Percentiles rank a stretch among this genome's conserved stretches.
These are phyloP conservation scores for Pythium utonaiense DNA, from an alignment of 352 stramenopile genomes.

Conservation along the genomic window DNA sequence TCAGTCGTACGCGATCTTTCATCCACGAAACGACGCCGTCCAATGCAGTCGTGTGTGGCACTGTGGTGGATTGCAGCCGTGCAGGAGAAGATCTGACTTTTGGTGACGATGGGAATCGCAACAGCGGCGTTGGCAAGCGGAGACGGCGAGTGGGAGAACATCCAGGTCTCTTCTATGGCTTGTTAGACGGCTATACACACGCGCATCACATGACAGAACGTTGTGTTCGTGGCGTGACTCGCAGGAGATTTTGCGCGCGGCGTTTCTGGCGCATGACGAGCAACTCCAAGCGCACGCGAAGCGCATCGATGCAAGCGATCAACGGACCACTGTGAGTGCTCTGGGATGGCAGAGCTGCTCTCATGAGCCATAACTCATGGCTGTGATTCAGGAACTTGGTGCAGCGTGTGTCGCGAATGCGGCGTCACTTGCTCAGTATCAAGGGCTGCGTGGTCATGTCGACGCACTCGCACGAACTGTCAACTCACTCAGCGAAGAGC, in stretches of 20 bases:
- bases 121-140: conserved; percentile 37
- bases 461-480: conserved; percentile 39
- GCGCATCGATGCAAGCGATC: conserved; percentile 18
- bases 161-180: conserved; percentile 33
- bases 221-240: background rate
- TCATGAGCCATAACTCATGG: too few species aligned
- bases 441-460: conserved; percentile 33
- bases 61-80: too few species aligned
- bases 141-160: conserved; percentile 64
- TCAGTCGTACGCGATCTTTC: too few species aligned
- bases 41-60: too few species aligned
- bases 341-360: too few species aligned
- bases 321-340: background rate
- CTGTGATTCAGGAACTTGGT: conserved; percentile 14
- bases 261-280: conserved; percentile 37
- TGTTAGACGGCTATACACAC: too few species aligned
- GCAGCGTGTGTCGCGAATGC: background rate
- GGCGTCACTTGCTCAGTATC: background rate
- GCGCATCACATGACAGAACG: background rate
- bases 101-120: conserved; percentile 12
- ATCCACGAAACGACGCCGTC: too few species aligned
- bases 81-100: too few species aligned
- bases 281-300: conserved; percentile 20
- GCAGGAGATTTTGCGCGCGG: conserved; percentile 49
- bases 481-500: conserved; percentile 45